These are phyloP conservation scores for Amphicarpaea edgeworthii DNA, from an alignment of 306 rosid species.

Conservation along the genomic window DNA sequence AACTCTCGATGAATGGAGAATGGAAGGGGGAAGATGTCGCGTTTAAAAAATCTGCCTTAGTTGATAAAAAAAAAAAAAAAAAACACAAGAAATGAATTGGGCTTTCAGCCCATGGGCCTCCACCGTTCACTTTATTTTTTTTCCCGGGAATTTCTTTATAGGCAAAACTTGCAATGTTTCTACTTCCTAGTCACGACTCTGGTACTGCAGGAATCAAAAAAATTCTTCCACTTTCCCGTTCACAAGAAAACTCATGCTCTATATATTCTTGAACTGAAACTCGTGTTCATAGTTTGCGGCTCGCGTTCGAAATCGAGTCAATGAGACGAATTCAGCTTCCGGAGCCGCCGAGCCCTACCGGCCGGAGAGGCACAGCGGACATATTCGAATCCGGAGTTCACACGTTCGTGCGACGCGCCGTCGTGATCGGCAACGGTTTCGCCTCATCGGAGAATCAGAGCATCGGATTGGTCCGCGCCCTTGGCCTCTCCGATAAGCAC, in stretches of 20 bases:
- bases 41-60: too few species aligned
- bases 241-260: constrained; percentile 26
- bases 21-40: too few species aligned
- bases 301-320: constrained; percentile 15
- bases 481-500: constrained; percentile 81
- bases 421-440: constrained; percentile 83
- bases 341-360: constrained; percentile 82
- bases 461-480: constrained; percentile 88
- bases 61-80: too few species aligned
- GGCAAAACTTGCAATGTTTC: neutral
- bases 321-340: constrained; percentile 84
- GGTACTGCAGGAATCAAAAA: constrained; percentile 21
- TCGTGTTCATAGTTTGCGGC: neutral
- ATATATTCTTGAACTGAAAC: constrained; percentile 11
- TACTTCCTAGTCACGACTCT: neutral
- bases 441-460: constrained; percentile 85
- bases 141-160: constrained; percentile 27
- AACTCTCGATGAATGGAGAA: too few species aligned
- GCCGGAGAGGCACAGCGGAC: constrained; percentile 60
- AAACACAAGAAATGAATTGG: neutral
- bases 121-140: neutral
- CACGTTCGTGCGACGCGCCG: constrained; percentile 81
- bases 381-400: constrained; percentile 88
- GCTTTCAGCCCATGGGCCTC: constrained; percentile 35
- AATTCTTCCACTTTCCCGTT: neutral